Base-by-base conservation (phyloP, 345 rosid species). In the Salix viminalis region DNA sequence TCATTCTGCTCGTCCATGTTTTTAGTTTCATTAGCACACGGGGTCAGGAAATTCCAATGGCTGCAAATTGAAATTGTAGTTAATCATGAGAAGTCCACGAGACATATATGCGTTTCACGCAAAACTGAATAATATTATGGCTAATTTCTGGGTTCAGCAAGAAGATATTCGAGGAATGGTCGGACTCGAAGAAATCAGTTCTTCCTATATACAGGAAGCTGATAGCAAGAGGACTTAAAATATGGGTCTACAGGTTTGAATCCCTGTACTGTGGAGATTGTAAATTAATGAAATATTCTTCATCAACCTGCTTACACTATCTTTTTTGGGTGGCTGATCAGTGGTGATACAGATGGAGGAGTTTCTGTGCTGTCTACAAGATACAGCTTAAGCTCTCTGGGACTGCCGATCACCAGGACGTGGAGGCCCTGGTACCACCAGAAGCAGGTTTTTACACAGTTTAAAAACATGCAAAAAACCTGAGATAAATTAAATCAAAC, bases 271-370 rank as follows among this genome's bases (percentile, higher is more conserved):
- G 21, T 24, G 42, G 71, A 72, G 18, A 48, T 32, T 54, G 28
- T 24, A 41, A 23, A 4, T 58, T 0, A n/a, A 37, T 66, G 19
- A 71, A 32, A 23, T 60, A 41, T 64, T 52, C 58, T 41, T 12
- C 21, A 2, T 19, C 14, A 30, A 19, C 12, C 70, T 24, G 26
- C 26, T 74, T 61, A 58, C 30, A 36, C 44, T 28, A 26, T 26
- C 15, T 26, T 2, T 78, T 79, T 19, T 75, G 52, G 67, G 58
- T 81, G 67, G 65, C 12, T 58, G 61, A 9, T 62, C 87, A 95
- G 99, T 77, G 99, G 99, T 72, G 99, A 96, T 76, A 93, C 99
- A 54, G 99, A 96, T 81, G 99, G 98, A 77, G 87, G 99, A 84
- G 97, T 96, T 73, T 93, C 99, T 36, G 96, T 93, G 26, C 86